Evolutionary conservation across 768 basidiomycete genomes (phyloP).

Genomic region (Tylopilus intermedius): DNA sequence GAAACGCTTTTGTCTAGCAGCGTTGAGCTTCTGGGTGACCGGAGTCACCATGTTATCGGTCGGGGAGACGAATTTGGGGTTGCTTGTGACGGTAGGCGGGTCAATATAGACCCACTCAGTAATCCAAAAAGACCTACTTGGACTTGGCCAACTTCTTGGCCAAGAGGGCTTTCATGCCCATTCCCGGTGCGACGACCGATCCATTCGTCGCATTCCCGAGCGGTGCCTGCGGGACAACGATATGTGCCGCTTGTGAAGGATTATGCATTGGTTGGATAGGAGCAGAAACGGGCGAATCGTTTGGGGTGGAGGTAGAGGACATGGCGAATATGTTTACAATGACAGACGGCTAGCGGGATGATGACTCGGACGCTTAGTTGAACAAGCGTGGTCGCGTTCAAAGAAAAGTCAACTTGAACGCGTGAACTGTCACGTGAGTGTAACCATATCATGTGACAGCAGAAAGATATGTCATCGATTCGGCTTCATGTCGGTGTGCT

Average conservation of each 20-base stretch:
- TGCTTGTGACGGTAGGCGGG: conserved; percentile 43
- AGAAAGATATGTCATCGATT: too few species aligned
- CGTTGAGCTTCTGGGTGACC: conserved; percentile 84
- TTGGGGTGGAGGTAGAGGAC: conserved; percentile 52
- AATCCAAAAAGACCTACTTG: conserved; percentile 49
- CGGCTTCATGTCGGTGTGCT: too few species aligned
- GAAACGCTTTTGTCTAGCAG: conserved; percentile 92
- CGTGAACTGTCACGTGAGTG: conserved; percentile 27
- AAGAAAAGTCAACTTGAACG: conserved; percentile 22
- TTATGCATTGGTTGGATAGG: conserved; percentile 83
- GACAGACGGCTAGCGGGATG: neutral
- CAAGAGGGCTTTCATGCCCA: conserved; percentile 88
- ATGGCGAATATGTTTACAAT: conserved; percentile 36
- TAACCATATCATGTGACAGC: conserved; percentile 9
- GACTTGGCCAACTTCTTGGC: conserved; percentile 91
- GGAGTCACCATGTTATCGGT: conserved; percentile 96
- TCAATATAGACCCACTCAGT: neutral
- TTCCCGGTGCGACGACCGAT: conserved; percentile 53
- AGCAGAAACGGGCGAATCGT: conserved; percentile 56
- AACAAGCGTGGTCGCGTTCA: conserved; percentile 11
- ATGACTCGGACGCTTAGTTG: conserved; percentile 4
- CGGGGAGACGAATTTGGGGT: conserved; percentile 85
- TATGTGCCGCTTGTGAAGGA: conserved; percentile 71
- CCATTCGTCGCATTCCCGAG: conserved; percentile 61
- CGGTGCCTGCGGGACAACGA: conserved; percentile 76